A percentile compares a stretch with the other conserved stretches of the same genome.
These are phyloP conservation scores for Mortierella sp. DNA, from an alignment of 371 early-diverging fungal species.

Conservation along the genomic window DNA sequence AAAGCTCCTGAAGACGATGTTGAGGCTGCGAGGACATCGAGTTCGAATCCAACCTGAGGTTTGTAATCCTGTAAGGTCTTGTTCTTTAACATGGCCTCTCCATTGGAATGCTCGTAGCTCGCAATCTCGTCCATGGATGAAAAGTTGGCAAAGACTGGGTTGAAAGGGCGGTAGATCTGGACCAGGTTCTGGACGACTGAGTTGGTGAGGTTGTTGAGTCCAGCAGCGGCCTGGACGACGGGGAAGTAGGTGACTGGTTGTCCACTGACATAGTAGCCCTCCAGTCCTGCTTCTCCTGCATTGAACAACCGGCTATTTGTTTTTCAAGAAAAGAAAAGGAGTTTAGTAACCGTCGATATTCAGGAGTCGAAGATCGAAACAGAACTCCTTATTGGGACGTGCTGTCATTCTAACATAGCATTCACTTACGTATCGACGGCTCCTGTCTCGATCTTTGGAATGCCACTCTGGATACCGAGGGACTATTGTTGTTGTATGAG, in stretches of 20 bases:
- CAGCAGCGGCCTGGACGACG: constrained; percentile 32
- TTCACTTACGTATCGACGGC: constrained; percentile 34
- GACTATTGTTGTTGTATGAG: constrained; percentile 17
- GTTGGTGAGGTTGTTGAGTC: constrained; percentile 41
- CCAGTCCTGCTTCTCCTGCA: constrained; percentile 30
- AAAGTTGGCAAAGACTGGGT: constrained; percentile 46
- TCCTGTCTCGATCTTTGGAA: constrained; percentile 43
- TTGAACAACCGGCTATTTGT: constrained; percentile 28
- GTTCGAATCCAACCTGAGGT: constrained; percentile 54
- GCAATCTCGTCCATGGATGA: constrained; percentile 47
- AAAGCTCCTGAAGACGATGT: constrained; percentile 25
- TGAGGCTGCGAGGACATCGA: constrained; percentile 35
- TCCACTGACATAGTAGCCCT: constrained; percentile 10
- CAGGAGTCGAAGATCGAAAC: neutral
- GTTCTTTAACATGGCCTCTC: constrained; percentile 52
- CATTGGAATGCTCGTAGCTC: constrained; percentile 44
- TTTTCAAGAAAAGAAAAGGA: neutral
- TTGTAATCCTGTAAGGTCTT: constrained; percentile 32
- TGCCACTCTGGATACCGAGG: constrained; percentile 44
- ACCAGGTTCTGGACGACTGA: constrained; percentile 23
- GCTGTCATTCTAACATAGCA: neutral
- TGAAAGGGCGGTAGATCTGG: constrained; percentile 17
- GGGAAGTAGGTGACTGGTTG: constrained; percentile 39
- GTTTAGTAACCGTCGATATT: neutral
- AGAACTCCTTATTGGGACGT: neutral